phyloP scores from a whole-genome alignment of 2,329 filamentous ascomycete species.

The Pyrenochaeta sp. region DNA sequence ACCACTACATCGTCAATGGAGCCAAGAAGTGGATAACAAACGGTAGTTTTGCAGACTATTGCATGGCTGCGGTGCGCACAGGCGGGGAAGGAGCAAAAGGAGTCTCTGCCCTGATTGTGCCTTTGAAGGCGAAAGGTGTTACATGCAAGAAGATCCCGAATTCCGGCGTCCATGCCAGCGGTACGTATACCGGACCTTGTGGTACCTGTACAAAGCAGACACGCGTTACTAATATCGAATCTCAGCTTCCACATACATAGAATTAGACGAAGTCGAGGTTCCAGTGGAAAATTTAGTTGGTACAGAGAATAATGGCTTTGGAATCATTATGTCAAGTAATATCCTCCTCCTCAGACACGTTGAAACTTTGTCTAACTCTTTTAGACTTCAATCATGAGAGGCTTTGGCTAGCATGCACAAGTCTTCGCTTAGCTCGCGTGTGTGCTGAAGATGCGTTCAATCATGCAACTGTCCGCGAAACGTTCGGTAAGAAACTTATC shows the following conservation, averaged over 20 bases:
- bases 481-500: constrained; percentile 80
- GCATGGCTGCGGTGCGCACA: constrained; percentile 78
- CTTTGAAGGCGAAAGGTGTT: constrained; percentile 62
- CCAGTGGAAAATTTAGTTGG: constrained; percentile 78
- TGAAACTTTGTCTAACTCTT: background rate
- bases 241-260: constrained; percentile 77
- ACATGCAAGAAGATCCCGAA: constrained; percentile 6
- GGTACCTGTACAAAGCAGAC: background rate
- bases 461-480: constrained; percentile 82
- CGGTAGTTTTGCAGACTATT: constrained; percentile 79
- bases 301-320: constrained; percentile 80
- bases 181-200: background rate
- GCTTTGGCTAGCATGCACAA: constrained; percentile 72
- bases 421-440: constrained; percentile 68
- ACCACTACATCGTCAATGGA: constrained; percentile 69
- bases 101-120: constrained; percentile 79
- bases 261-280: constrained; percentile 84
- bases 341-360: too few relatives aligned
- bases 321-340: constrained; percentile 62
- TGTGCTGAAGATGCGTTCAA: constrained; percentile 82
- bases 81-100: constrained; percentile 64
- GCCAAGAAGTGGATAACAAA: constrained; percentile 86
- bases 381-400: constrained; percentile 83
- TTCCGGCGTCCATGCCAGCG: constrained; percentile 6
- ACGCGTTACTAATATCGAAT: constrained; percentile 55